Evolutionary conservation across 805 yeast species (phyloP).

Genomic region (Nakazawaea peltata): DNA sequence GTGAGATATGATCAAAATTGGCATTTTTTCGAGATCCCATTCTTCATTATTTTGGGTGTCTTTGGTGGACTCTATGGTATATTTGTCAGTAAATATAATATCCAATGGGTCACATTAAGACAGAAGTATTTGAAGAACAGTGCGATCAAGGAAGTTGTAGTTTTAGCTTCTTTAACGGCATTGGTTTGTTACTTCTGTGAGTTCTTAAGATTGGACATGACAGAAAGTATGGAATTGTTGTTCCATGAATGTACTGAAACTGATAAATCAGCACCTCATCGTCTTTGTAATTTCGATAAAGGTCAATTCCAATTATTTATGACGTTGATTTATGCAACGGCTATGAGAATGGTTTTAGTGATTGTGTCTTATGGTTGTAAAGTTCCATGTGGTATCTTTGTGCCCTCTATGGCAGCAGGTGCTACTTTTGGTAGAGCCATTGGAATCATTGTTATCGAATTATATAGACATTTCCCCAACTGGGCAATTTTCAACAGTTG

Average conservation of each 20-base stretch:
- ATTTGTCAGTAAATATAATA: constrained; percentile 64
- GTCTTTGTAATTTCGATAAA: constrained; percentile 27
- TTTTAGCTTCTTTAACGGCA: constrained; percentile 64
- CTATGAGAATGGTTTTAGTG: constrained; percentile 62
- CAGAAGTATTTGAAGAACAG: constrained; percentile 51
- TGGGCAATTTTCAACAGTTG: constrained; percentile 28
- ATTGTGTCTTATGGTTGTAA: constrained; percentile 85
- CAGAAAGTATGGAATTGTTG: constrained; percentile 84
- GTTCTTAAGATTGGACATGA: constrained; percentile 83
- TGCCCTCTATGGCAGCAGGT: constrained; percentile 96
- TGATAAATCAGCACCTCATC: constrained; percentile 24
- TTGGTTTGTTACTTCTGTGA: constrained; percentile 75
- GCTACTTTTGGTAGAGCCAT: constrained; percentile 88
- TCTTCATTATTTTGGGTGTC: constrained; percentile 69
- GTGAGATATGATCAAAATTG: constrained; percentile 83
- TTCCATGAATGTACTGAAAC: constrained; percentile 71
- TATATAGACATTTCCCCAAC: constrained; percentile 31
- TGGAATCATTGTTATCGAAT: constrained; percentile 61
- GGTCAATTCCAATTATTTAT: constrained; percentile 29
- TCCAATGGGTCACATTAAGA: constrained; percentile 69
- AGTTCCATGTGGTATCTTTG: constrained; percentile 96
- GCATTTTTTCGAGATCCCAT: constrained; percentile 80
- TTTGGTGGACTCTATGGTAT: constrained; percentile 93
- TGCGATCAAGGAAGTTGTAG: constrained; percentile 65
- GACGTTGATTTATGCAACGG: constrained; percentile 62